Evolutionary conservation across 257 asterid species (phyloP).

Genomic region (Cruciata laevipes): DNA sequence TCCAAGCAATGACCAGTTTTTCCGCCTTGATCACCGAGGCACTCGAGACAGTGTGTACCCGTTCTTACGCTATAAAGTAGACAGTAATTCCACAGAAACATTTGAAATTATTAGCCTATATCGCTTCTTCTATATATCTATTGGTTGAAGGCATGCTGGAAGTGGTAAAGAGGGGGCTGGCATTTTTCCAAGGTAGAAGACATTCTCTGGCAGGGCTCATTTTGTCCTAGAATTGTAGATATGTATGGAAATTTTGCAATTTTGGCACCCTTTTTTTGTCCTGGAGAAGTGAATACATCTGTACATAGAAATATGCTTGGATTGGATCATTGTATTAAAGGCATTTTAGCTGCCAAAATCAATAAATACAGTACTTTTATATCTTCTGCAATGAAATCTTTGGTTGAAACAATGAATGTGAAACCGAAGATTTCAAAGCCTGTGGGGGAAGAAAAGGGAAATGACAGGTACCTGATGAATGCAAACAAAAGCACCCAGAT

Average conservation of each 20-base stretch:
- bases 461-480: not conserved
- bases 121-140: conserved; percentile 16
- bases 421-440: not conserved
- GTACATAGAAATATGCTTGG: conserved; percentile 52
- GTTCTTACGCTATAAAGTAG: conserved; percentile 69
- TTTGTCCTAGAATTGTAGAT: conserved; percentile 43
- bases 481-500: conserved; percentile 1
- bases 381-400: not conserved
- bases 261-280: conserved; percentile 26
- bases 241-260: conserved; percentile 50
- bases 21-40: conserved; percentile 73
- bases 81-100: not conserved
- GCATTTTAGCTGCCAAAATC: conserved; percentile 24
- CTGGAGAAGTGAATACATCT: conserved; percentile 34
- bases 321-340: conserved; percentile 38
- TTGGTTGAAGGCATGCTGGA: conserved; percentile 30
- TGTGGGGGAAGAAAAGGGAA: not conserved
- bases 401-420: not conserved
- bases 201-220: conserved; percentile 16
- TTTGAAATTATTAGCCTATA: conserved; percentile 9
- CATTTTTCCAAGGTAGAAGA: conserved; percentile 20
- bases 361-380: conserved; percentile 24
- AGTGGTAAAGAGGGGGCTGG: conserved; percentile 35
- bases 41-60: conserved; percentile 67
- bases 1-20: conserved; percentile 95